Percentiles rank a stretch among this genome's conserved stretches.
These are phyloP conservation scores for Panicum virgatum DNA, from an alignment of 202 grass and related monocot genomes.

Conservation along the genomic window DNA sequence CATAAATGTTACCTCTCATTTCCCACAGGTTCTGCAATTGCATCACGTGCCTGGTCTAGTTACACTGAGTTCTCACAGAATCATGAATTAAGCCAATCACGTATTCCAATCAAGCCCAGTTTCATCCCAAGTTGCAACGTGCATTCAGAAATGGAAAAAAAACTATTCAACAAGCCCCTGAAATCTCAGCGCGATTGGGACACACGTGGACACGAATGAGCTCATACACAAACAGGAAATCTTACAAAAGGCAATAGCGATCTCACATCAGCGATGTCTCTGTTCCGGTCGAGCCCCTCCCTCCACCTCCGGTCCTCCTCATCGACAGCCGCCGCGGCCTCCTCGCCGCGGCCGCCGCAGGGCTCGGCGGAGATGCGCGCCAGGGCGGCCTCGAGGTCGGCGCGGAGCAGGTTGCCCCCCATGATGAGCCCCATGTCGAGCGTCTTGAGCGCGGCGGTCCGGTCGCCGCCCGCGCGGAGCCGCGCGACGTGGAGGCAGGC, in stretches of 20 bases:
- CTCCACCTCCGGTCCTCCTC: slow-evolving; percentile 51
- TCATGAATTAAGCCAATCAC: not conserved
- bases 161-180: not conserved
- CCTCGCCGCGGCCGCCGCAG: not conserved
- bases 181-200: not conserved
- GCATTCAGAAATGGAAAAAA: not conserved
- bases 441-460: slow-evolving; percentile 57
- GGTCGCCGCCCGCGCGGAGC: slow-evolving; percentile 47
- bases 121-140: not conserved
- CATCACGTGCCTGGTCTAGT: not conserved
- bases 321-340: not conserved
- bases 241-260: slow-evolving; percentile 38
- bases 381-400: slow-evolving; percentile 58
- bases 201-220: not conserved
- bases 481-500: slow-evolving; percentile 88
- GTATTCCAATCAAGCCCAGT: not conserved
- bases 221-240: slow-evolving; percentile 23
- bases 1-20: not conserved
- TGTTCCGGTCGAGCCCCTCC: slow-evolving; percentile 60
- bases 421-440: slow-evolving; percentile 96
- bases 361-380: slow-evolving; percentile 41
- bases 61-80: not conserved
- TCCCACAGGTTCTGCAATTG: not conserved
- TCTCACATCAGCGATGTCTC: slow-evolving; percentile 66
- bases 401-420: slow-evolving; percentile 71